phyloP scores from a whole-genome alignment of 108 stramenopile species.

The Nannochloropsis gaditana region DNA sequence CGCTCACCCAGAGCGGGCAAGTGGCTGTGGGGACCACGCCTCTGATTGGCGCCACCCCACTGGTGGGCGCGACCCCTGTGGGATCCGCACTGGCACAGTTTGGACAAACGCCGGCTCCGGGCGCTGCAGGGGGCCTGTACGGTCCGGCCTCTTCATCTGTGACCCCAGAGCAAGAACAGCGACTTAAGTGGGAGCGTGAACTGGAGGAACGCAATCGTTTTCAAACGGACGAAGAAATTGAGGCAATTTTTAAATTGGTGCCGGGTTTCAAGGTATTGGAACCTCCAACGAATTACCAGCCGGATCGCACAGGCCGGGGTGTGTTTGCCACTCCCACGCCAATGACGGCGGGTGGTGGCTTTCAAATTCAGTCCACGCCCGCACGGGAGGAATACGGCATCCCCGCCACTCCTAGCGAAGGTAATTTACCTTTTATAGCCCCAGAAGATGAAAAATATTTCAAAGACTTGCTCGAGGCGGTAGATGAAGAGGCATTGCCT shows the following conservation, averaged over 20 bases:
- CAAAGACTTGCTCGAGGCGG: conserved; percentile 24
- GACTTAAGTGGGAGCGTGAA: conserved; percentile 75
- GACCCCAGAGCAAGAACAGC: conserved; percentile 71
- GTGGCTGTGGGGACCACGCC: conserved; percentile 44
- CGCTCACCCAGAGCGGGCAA: conserved; percentile 29
- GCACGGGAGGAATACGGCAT: conserved; percentile 89
- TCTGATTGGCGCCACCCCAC: conserved; percentile 36
- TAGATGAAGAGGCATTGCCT: conserved; percentile 48
- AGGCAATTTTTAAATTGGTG: conserved; percentile 67
- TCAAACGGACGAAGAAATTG: conserved; percentile 89
- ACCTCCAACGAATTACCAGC: conserved; percentile 81
- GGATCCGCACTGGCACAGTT: conserved; percentile 35
- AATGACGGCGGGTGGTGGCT: conserved; percentile 67
- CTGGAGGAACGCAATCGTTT: conserved; percentile 91
- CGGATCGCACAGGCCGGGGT: conserved; percentile 80
- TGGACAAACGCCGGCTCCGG: conserved; percentile 52
- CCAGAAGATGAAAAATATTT: conserved; percentile 80
- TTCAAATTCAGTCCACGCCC: conserved; percentile 84
- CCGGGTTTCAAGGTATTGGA: conserved; percentile 72
- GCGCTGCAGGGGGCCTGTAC: conserved; percentile 41
- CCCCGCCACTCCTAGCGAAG: conserved; percentile 63
- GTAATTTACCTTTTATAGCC: conserved; percentile 85
- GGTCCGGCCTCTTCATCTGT: conserved; percentile 32
- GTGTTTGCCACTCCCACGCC: conserved; percentile 86
- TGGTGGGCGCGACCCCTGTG: conserved; percentile 35